Conservation (phyloP, 208 protist species). For the Wallacemonas collosoma region DNA sequence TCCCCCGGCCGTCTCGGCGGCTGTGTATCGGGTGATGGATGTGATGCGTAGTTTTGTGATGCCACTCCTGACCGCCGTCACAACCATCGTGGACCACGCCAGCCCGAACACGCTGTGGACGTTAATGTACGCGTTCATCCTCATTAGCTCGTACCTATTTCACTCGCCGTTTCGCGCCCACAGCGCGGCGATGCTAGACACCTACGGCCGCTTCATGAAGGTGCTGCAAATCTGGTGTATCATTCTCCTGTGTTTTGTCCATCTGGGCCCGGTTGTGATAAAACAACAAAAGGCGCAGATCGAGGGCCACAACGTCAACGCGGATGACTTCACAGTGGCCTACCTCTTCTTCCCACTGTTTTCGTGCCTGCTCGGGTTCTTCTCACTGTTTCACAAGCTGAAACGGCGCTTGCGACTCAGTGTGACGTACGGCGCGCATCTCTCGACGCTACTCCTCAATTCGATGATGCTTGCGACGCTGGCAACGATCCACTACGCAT, state of each 20-base stretch:
- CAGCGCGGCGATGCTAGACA: slow-evolving; percentile 40
- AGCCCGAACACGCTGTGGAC: slow-evolving; percentile 45
- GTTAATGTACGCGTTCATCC: slow-evolving; percentile 40
- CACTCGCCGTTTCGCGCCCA: slow-evolving; percentile 77
- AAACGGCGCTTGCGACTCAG: slow-evolving; percentile 61
- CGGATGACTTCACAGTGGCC: slow-evolving; percentile 26
- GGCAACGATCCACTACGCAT: slow-evolving; percentile 62
- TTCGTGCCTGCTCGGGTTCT: slow-evolving; percentile 38
- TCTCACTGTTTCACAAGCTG: slow-evolving; percentile 67
- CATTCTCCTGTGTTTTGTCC: slow-evolving; percentile 56
- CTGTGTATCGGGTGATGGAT: slow-evolving; percentile 9
- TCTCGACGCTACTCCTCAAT: slow-evolving; percentile 59
- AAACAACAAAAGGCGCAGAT: slow-evolving; percentile 23
- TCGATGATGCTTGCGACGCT: slow-evolving; percentile 69
- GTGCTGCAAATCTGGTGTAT: slow-evolving; percentile 67
- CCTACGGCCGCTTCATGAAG: slow-evolving; percentile 65
- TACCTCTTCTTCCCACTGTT: slow-evolving; percentile 74
- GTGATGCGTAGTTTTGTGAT: neutral
- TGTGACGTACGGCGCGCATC: slow-evolving; percentile 62
- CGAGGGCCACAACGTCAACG: neutral
- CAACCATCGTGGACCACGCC: slow-evolving; percentile 15
- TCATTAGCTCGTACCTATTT: slow-evolving; percentile 69
- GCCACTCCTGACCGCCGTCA: neutral
- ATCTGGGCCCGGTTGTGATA: slow-evolving; percentile 58
- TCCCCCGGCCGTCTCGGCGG: neutral